Conservation (phyloP, 805 yeast species). For the Lipomyces yamadae region DNA sequence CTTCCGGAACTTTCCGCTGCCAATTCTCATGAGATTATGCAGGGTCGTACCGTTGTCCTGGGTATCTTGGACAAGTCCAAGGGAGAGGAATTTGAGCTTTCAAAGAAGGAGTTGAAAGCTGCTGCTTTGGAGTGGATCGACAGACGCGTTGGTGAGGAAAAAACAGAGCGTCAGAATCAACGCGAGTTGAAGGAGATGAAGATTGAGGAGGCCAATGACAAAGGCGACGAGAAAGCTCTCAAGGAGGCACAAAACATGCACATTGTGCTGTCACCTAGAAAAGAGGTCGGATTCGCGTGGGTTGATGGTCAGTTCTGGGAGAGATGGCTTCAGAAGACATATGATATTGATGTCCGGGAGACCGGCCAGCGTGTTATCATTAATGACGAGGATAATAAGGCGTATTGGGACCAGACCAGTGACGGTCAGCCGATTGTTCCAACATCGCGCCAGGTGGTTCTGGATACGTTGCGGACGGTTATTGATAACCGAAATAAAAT, state of each 20-base stretch:
- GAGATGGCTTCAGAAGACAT: slow-evolving; percentile 44
- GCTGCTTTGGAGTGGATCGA: slow-evolving; percentile 43
- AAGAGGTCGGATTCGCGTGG: slow-evolving; percentile 46
- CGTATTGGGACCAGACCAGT: slow-evolving; percentile 43
- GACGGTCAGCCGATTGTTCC: slow-evolving; percentile 39
- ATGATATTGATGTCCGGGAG: slow-evolving; percentile 40
- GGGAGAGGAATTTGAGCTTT: slow-evolving; percentile 34
- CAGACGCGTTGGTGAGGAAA: slow-evolving; percentile 36
- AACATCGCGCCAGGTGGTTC: slow-evolving; percentile 10
- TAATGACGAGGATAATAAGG: slow-evolving; percentile 40
- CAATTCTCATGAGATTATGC: slow-evolving; percentile 44
- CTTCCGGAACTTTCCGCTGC: slow-evolving; percentile 48
- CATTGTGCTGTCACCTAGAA: slow-evolving; percentile 39
- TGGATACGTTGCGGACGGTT: slow-evolving; percentile 31
- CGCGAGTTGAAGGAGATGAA: slow-evolving; percentile 43
- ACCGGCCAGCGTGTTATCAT: slow-evolving; percentile 41
- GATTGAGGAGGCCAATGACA: slow-evolving; percentile 45
- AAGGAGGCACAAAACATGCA: slow-evolving; percentile 42
- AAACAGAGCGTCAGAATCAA: slow-evolving; percentile 40
- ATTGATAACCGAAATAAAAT: slow-evolving; percentile 25
- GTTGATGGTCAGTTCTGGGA: slow-evolving; percentile 46
- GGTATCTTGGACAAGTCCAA: slow-evolving; percentile 44
- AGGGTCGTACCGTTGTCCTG: slow-evolving; percentile 43
- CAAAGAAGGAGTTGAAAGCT: slow-evolving; percentile 42
- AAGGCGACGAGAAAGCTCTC: slow-evolving; percentile 43